These are phyloP conservation scores for Fusarium chuoi DNA, from an alignment of 2,329 filamentous ascomycete genomes.

Conservation along the genomic window DNA sequence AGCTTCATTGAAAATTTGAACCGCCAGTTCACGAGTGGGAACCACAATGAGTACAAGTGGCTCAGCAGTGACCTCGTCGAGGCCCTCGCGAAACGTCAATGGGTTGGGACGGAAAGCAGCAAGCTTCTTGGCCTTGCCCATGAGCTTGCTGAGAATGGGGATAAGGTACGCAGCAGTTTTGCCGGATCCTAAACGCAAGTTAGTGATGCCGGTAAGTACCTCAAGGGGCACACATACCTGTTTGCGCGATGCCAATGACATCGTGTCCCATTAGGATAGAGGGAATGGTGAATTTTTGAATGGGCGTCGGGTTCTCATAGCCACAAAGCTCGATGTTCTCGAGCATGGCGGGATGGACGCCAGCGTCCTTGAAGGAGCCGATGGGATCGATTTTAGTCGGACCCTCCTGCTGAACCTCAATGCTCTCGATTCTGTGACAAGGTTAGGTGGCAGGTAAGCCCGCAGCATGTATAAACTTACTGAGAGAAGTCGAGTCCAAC, in stretches of 20 bases:
- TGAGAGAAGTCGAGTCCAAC: slow-evolving; percentile 71
- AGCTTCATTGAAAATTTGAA: slow-evolving; percentile 95
- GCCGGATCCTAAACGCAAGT: slow-evolving; percentile 76
- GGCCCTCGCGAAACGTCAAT: slow-evolving; percentile 60
- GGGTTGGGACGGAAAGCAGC: slow-evolving; percentile 80
- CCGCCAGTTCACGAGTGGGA: slow-evolving; percentile 89
- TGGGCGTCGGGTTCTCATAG: slow-evolving; percentile 81
- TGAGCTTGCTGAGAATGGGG: slow-evolving; percentile 87
- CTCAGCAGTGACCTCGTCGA: slow-evolving; percentile 74
- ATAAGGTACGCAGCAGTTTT: slow-evolving; percentile 95
- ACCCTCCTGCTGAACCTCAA: slow-evolving; percentile 69
- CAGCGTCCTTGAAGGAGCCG: slow-evolving; percentile 75
- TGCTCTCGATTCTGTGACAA: slow-evolving; percentile 60
- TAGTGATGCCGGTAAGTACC: not conserved
- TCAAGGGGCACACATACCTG: slow-evolving; percentile 60
- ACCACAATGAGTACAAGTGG: slow-evolving; percentile 87
- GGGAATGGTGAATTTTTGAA: slow-evolving; percentile 87
- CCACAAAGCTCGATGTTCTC: slow-evolving; percentile 79
- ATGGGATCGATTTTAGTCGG: slow-evolving; percentile 61
- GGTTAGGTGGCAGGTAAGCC: slow-evolving; percentile 37
- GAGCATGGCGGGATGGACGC: slow-evolving; percentile 84
- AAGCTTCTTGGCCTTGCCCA: slow-evolving; percentile 94
- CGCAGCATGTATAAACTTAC: slow-evolving; percentile 53
- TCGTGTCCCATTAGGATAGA: slow-evolving; percentile 81
- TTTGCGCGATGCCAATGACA: slow-evolving; percentile 90